Evolutionary conservation across 176 grass and related monocot genomes (phyloP), one percentile per base, ranked within the genome.

Genomic region (Bonia amplexicaulis): DNA sequence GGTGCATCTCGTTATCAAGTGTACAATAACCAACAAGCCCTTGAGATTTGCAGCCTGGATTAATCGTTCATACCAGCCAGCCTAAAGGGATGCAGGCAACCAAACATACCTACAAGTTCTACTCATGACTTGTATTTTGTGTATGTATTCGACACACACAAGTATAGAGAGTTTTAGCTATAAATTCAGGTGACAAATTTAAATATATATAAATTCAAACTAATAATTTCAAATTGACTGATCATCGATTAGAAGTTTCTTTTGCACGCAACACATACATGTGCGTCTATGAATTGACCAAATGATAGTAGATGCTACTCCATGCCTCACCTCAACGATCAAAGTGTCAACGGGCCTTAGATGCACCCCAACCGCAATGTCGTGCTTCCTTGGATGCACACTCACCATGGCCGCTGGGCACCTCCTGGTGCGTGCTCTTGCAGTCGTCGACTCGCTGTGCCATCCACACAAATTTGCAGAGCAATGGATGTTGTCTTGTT

Each of bases 291-390:
- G 25, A 6, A 65, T 72, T 64, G 44, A 42, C 55, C 31, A 14
- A 49, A 40, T 29, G n/a, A 27, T 5, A 6, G 31, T 8, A 13
- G 15, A 42, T 26, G 22, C 48, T 39, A 14, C 51, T 52, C 19
- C 29, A 39, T 16, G 69, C 19, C 10, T 2, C 45, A 49, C 9
- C 59, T 23, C 45, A 62, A 27, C 44, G 71, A 83, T 85, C 82
- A 85, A 81, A 76, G 12, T 64, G 44, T 46, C 63, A 53, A 85
- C 52, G 77, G 22, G 23, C 6, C 49, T 53, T 33, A 33, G 31
- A 33, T 33, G 31, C 31, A 33, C 3, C 31, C 31, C 31, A 33
- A 33, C 31, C 3, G 3, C 31, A 33, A 33, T 45, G 44, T 1
- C 1, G 2, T 11, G 1, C 12, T 46, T 46, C 9, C 0, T 46